These are phyloP conservation scores for Cercophora newfieldiana DNA, from an alignment of 495 filamentous ascomycete genomes.

Conservation along the genomic window DNA sequence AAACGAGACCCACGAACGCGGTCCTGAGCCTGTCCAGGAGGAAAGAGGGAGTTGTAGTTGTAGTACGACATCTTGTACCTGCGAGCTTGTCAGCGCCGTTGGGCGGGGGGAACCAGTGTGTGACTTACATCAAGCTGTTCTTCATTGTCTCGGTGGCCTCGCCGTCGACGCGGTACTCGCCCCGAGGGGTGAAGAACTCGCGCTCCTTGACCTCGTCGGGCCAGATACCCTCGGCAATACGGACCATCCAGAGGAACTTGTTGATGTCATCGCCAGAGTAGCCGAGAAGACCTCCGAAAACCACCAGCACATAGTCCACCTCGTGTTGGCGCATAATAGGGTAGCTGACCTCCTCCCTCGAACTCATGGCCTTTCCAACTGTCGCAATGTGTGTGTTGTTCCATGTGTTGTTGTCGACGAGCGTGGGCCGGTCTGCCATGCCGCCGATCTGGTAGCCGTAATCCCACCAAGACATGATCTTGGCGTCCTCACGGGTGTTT, in stretches of 20 bases:
- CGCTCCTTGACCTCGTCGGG: conserved; percentile 98
- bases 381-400: conserved; percentile 99
- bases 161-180: conserved; percentile 94
- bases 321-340: conserved; percentile 98
- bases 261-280: conserved; percentile 99
- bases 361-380: conserved; percentile 99
- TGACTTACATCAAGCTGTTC: conserved; percentile 95
- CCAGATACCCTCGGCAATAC: conserved; percentile 99
- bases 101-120: conserved; percentile 1
- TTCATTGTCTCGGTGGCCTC: conserved; percentile 97
- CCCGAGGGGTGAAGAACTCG: conserved; percentile 90
- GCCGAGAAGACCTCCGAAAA: conserved; percentile 93
- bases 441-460: conserved; percentile 99
- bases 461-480: conserved; percentile 99
- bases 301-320: conserved; percentile 96
- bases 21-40: conserved; percentile 85
- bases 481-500: conserved; percentile 90
- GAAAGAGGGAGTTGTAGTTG: conserved; percentile 93
- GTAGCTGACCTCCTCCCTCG: conserved; percentile 95
- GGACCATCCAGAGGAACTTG: conserved; percentile 99
- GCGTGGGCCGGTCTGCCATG: conserved; percentile 96
- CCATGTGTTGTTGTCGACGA: conserved; percentile 99
- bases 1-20: conserved; percentile 80
- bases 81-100: conserved; percentile 38
- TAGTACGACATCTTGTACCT: conserved; percentile 99